Percentiles rank a stretch among this genome's conserved stretches.
These are phyloP conservation scores for Pseudevernia furfuracea DNA, from an alignment of 495 filamentous ascomycete genomes.

Conservation along the genomic window DNA sequence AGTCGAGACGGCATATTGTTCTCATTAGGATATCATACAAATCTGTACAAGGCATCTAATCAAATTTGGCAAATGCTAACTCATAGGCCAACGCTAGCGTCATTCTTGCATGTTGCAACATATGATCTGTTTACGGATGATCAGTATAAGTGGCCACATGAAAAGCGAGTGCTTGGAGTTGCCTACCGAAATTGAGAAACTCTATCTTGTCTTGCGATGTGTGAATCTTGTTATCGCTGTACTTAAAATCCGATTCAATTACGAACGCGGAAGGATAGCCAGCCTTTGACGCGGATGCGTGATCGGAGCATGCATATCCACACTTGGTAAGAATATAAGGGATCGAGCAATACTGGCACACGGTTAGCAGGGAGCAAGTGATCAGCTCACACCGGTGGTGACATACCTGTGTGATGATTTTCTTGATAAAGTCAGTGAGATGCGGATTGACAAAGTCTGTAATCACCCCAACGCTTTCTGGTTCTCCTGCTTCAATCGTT, in stretches of 20 bases:
- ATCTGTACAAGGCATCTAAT: conserved; percentile 18
- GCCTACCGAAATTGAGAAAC: conserved; percentile 65
- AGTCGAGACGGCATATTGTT: not conserved
- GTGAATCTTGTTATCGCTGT: conserved; percentile 84
- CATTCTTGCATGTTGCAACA: conserved; percentile 93
- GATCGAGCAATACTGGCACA: conserved; percentile 70
- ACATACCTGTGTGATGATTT: conserved; percentile 65
- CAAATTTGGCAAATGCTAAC: conserved; percentile 60
- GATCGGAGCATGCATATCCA: conserved; percentile 95
- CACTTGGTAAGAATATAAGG: conserved; percentile 88
- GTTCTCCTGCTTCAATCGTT: conserved; percentile 72
- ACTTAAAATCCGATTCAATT: conserved; percentile 81
- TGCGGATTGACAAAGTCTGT: conserved; percentile 79
- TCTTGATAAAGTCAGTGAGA: conserved; percentile 88
- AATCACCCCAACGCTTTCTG: conserved; percentile 87
- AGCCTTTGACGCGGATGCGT: conserved; percentile 91
- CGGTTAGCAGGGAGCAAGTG: conserved; percentile 4
- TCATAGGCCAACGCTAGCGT: conserved; percentile 87
- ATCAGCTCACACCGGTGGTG: not conserved
- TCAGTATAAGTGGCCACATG: not conserved
- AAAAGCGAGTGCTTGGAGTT: not conserved
- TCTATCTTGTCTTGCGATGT: conserved; percentile 81
- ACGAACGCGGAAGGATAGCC: conserved; percentile 95
- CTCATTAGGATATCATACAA: not conserved
- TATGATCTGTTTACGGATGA: conserved; percentile 50